Evolutionary conservation across 2,329 filamentous ascomycete genomes (phyloP).

Genomic region (Diaporthe ampelina): DNA sequence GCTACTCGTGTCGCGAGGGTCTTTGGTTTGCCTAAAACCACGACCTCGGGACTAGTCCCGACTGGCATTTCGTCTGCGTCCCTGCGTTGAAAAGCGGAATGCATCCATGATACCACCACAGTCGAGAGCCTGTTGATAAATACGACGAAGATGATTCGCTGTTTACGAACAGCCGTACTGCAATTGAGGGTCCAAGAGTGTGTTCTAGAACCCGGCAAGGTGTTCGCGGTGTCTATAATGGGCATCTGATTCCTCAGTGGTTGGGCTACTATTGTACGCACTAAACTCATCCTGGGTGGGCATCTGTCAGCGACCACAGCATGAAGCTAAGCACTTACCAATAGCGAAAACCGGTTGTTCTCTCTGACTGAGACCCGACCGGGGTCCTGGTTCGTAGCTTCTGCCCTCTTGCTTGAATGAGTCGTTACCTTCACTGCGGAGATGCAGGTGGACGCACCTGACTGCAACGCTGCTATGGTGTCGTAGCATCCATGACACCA

Average conservation of each 20-base stretch:
- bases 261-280: not conserved
- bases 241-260: not conserved
- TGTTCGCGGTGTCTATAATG: not conserved
- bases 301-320: slow-evolving; percentile 16
- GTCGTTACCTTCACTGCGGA: not conserved
- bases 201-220: not conserved
- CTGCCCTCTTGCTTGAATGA: not conserved
- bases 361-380: not conserved
- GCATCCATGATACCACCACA: too few relatives aligned
- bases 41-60: too few relatives aligned
- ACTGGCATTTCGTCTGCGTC: too few relatives aligned
- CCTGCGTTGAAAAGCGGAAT: too few relatives aligned
- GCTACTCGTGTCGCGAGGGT: too few relatives aligned
- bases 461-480: not conserved
- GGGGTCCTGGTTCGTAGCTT: slow-evolving; percentile 4
- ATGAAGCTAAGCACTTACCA: not conserved
- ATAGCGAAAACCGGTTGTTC: not conserved
- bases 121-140: not conserved
- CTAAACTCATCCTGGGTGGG: not conserved
- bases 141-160: not conserved
- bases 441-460: not conserved
- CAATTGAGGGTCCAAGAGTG: not conserved
- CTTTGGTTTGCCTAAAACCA: too few relatives aligned
- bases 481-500: not conserved
- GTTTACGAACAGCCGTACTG: not conserved